phyloP scores from a whole-genome alignment of 2,329 filamentous ascomycete genomes.

The Helotiales sp. region DNA sequence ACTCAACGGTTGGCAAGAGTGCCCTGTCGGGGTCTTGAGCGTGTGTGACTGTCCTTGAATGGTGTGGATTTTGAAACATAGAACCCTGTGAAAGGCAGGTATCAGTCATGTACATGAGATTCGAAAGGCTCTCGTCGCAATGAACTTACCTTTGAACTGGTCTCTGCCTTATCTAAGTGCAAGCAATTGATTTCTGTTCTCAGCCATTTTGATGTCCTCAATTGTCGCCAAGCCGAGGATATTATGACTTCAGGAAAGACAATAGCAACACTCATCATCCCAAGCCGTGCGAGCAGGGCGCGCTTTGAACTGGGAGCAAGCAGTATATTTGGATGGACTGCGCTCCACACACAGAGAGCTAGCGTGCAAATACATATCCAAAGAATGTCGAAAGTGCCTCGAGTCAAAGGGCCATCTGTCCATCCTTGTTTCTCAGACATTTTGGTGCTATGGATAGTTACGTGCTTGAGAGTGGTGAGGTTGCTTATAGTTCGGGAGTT shows the following conservation, averaged over 20 bases:
- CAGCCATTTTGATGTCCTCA: not conserved
- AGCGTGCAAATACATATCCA: not conserved
- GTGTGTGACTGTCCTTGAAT: not conserved
- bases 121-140: no score
- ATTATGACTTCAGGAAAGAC: slow-evolving; percentile 1
- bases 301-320: not conserved
- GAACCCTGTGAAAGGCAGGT: no score
- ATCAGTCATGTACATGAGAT: no score
- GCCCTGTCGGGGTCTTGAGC: not conserved
- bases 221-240: not conserved
- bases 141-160: not conserved
- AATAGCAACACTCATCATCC: not conserved
- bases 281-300: not conserved
- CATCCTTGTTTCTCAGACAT: slow-evolving; percentile 1
- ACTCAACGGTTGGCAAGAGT: not conserved
- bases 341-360: not conserved
- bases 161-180: not conserved
- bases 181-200: not conserved
- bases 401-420: not conserved
- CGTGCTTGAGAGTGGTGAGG: no score
- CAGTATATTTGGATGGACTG: slow-evolving; percentile 1
- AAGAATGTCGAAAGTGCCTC: not conserved
- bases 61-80: no score
- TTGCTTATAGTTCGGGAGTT: no score
- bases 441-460: no score